A percentile compares a stretch with the other conserved stretches of the same genome.
Evolutionary conservation across 169 alveolate genomes (phyloP).

Genomic region (Plasmodium ovale): DNA sequence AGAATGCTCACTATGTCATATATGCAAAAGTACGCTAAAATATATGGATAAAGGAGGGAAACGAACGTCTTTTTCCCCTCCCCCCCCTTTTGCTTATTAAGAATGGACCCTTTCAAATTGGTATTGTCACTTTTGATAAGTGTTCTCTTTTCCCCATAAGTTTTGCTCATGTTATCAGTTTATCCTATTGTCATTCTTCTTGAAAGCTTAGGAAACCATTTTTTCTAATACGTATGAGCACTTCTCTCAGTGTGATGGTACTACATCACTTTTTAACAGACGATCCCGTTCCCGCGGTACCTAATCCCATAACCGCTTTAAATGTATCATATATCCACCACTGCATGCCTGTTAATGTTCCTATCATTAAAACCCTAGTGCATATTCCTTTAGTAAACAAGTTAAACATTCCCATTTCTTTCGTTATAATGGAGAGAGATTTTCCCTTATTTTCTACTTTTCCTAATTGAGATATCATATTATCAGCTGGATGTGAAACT

Average conservation of each 20-base stretch:
- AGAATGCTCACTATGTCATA: too few species aligned
- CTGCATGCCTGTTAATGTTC: conserved; percentile 98
- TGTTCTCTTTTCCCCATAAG: neutral
- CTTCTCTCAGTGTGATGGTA: neutral
- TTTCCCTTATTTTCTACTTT: conserved; percentile 90
- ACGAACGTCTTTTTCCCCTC: neutral
- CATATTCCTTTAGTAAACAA: conserved; percentile 91
- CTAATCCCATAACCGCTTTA: conserved; percentile 90
- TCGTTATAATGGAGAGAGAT: conserved; percentile 76
- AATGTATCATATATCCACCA: conserved; percentile 99
- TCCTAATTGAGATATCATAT: conserved; percentile 95
- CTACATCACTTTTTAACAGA: conserved; percentile 34
- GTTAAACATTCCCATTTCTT: conserved; percentile 84
- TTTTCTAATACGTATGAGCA: neutral
- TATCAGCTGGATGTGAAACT: conserved; percentile 98
- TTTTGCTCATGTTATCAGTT: neutral
- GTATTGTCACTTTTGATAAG: too few species aligned
- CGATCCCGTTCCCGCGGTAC: conserved; percentile 84
- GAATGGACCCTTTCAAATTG: neutral
- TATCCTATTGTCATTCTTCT: neutral
- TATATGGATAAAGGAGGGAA: neutral
- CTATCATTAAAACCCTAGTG: conserved; percentile 98
- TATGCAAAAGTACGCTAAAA: neutral
- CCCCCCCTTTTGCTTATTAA: neutral
- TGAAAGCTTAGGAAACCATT: neutral